Conservation (phyloP, 768 basidiomycete species). For the Fomitopsis pulvina region DNA sequence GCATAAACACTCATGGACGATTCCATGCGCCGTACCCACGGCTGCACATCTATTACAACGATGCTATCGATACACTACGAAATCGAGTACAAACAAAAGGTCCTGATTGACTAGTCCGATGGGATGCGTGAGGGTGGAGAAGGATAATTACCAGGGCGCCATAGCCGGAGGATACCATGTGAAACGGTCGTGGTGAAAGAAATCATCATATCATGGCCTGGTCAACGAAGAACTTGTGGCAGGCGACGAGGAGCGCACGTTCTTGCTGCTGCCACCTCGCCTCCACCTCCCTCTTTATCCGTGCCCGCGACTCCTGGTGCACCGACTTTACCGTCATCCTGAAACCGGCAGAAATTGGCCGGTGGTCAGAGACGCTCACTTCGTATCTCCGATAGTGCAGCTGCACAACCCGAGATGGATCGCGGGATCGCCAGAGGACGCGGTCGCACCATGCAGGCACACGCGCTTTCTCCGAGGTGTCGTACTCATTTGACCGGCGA, state of each 20-base stretch:
- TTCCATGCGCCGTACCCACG: not conserved
- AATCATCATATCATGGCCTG: conserved; percentile 20
- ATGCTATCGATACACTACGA: not conserved
- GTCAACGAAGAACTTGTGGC: conserved; percentile 28
- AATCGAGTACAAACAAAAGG: not conserved
- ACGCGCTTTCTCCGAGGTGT: conserved; percentile 83
- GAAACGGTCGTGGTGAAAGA: not conserved
- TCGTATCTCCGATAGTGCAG: conserved; percentile 80
- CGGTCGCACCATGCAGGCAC: conserved; percentile 97
- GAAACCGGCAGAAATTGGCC: conserved; percentile 82
- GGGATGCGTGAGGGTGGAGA: not conserved
- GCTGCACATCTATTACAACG: not conserved
- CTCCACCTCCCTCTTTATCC: conserved; percentile 51
- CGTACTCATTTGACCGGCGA: conserved; percentile 68
- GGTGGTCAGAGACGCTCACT: conserved; percentile 83
- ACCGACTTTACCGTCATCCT: conserved; percentile 68
- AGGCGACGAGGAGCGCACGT: conserved; percentile 23
- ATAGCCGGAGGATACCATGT: not conserved
- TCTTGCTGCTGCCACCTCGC: conserved; percentile 41
- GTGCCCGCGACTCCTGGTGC: conserved; percentile 46
- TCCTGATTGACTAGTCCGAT: not conserved
- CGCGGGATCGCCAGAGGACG: conserved; percentile 68
- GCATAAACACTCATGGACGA: not conserved
- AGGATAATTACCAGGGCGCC: not conserved
- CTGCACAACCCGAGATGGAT: conserved; percentile 50